A percentile compares a stretch with the other conserved stretches of the same genome.
Conservation (phyloP, 352 stramenopile species). For the Pythium dissimile region DNA sequence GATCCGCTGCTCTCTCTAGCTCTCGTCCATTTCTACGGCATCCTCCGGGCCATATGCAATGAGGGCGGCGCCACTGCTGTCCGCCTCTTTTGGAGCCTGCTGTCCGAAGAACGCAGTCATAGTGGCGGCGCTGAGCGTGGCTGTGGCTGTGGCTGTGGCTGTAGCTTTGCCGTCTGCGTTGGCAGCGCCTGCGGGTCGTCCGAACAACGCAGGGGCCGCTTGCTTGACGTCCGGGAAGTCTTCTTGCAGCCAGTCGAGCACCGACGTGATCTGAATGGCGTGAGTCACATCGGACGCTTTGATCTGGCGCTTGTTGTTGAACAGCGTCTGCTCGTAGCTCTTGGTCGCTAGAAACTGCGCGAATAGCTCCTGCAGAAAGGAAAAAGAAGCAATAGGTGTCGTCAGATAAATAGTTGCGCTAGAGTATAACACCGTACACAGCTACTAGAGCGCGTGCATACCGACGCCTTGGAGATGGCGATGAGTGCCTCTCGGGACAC, state of each 20-base stretch:
- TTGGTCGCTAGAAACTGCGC: conserved; percentile 88
- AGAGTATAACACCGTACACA: too few species aligned
- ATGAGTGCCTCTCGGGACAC: conserved; percentile 91
- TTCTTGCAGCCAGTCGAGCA: conserved; percentile 83
- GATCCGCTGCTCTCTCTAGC: background rate
- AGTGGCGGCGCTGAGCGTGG: conserved; percentile 20
- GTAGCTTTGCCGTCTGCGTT: background rate
- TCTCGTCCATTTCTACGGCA: background rate
- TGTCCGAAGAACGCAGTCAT: conserved; percentile 55
- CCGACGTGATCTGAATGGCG: conserved; percentile 69
- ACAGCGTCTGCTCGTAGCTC: conserved; percentile 81
- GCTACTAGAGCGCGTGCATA: too few species aligned
- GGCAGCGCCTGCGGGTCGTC: background rate
- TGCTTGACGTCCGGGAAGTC: conserved; percentile 73
- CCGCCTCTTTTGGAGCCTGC: background rate
- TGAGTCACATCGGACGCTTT: conserved; percentile 70
- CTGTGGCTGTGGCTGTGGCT: background rate
- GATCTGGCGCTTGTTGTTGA: conserved; percentile 81
- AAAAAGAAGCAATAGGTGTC: too few species aligned
- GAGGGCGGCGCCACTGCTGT: background rate
- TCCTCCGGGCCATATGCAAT: background rate
- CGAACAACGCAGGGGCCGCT: background rate
- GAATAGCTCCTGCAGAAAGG: conserved; percentile 92
- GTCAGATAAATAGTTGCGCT: too few species aligned
- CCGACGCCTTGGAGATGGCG: conserved; percentile 91